phyloP scores from a whole-genome alignment of 2,329 filamentous ascomycete species.

The Sordariomycetes sp. region DNA sequence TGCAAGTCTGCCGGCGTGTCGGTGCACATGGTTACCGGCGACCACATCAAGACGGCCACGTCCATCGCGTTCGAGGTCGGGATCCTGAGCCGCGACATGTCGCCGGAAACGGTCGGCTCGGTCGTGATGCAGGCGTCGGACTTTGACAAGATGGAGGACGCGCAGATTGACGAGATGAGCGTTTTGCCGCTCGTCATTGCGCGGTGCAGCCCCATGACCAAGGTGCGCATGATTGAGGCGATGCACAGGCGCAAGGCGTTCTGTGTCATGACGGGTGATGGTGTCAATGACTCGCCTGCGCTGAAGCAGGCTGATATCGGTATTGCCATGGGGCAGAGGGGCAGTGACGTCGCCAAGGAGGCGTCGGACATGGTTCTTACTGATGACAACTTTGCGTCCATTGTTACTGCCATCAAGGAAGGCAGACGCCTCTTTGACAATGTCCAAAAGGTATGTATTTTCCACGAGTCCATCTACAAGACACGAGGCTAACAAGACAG shows the following conservation, averaged over 20 bases:
- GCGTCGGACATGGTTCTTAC: constrained; percentile 81
- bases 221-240: constrained; percentile 66
- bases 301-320: constrained; percentile 62
- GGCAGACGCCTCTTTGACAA: constrained; percentile 59
- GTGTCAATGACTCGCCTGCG: constrained; percentile 63
- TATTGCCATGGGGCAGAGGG: constrained; percentile 61
- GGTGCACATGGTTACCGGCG: constrained; percentile 58
- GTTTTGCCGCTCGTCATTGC: constrained; percentile 54
- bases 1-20: constrained; percentile 49
- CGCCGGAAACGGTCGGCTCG: constrained; percentile 17
- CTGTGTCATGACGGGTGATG: constrained; percentile 64
- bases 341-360: constrained; percentile 64
- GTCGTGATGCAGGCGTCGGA: constrained; percentile 48
- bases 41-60: constrained; percentile 54
- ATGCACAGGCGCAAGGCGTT: constrained; percentile 54
- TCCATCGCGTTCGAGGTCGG: constrained; percentile 54
- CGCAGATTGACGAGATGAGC: constrained; percentile 47
- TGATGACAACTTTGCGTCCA: constrained; percentile 79
- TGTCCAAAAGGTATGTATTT: constrained; percentile 49
- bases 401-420: constrained; percentile 59
- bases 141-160: constrained; percentile 49
- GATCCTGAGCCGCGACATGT: constrained; percentile 31
- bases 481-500: constrained; percentile 16
- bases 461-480: not conserved
- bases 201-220: constrained; percentile 56